These are phyloP conservation scores for Oehlia diaphana DNA, from an alignment of 192 early-diverging fungal species.

Conservation along the genomic window DNA sequence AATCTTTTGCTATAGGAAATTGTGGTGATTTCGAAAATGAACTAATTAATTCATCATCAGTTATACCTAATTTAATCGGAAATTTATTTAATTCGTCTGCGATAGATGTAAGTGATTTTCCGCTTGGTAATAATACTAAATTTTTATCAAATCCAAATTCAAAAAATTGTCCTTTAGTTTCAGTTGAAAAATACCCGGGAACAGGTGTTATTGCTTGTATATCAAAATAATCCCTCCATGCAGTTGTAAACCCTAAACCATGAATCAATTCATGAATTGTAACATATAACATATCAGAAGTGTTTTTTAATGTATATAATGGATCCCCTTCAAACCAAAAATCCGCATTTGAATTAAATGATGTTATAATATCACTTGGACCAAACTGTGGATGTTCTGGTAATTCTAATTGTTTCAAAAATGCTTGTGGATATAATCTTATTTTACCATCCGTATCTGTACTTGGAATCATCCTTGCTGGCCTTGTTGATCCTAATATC, in stretches of 20 bases:
- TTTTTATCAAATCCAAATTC: neutral
- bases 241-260: neutral
- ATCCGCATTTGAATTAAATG: constrained; percentile 37
- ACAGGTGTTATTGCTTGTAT: neutral
- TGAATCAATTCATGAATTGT: neutral
- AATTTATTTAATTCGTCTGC: neutral
- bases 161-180: too few relatives aligned
- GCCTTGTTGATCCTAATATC: constrained; percentile 34
- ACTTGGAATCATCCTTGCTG: constrained; percentile 37
- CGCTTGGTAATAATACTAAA: neutral
- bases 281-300: neutral
- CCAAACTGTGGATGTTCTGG: constrained; percentile 34
- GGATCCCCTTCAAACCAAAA: constrained; percentile 24
- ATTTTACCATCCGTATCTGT: constrained; percentile 34
- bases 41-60: neutral
- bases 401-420: constrained; percentile 36
- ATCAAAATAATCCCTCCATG: neutral
- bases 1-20: neutral
- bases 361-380: constrained; percentile 28
- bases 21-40: neutral
- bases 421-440: constrained; percentile 45
- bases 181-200: too few relatives aligned
- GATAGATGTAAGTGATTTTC: neutral
- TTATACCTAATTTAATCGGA: too few relatives aligned
- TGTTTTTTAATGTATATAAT: neutral